Evolutionary conservation across 2,329 filamentous ascomycete species (phyloP).

Genomic region (Penicillium sp.): DNA sequence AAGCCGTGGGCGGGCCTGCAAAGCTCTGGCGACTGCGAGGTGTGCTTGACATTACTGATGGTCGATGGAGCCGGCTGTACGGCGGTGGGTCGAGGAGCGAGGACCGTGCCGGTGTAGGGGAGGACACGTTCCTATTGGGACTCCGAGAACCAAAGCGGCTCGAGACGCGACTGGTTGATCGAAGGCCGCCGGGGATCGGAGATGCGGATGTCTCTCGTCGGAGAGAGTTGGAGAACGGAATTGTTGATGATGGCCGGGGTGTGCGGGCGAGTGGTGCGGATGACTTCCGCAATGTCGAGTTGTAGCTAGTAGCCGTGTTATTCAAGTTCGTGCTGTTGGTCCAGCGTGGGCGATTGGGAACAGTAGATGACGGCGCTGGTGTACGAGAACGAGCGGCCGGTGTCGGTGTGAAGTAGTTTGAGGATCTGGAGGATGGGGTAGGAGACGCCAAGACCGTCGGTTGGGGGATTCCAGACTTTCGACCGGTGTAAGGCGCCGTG

Average conservation of each 20-base stretch:
- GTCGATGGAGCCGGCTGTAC: conserved; percentile 39
- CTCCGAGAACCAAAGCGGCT: conserved; percentile 33
- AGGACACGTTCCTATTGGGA: conserved; percentile 24
- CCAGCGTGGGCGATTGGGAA: conserved; percentile 66
- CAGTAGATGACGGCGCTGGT: conserved; percentile 40
- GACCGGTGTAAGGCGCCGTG: conserved; percentile 24
- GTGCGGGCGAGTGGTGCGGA: conserved; percentile 24
- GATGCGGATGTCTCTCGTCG: conserved; percentile 43
- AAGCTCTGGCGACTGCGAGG: conserved; percentile 41
- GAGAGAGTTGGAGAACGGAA: conserved; percentile 41
- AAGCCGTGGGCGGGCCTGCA: conserved; percentile 26
- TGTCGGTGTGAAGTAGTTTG: conserved; percentile 53
- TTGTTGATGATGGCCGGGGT: conserved; percentile 39
- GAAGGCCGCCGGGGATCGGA: conserved; percentile 30
- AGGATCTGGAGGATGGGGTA: conserved; percentile 30
- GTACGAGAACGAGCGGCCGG: conserved; percentile 44
- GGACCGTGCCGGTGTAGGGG: conserved; percentile 28
- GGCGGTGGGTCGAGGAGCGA: conserved; percentile 39
- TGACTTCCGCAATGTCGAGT: conserved; percentile 48
- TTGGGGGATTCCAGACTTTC: conserved; percentile 39
- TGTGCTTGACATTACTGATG: conserved; percentile 23
- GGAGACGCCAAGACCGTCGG: conserved; percentile 31
- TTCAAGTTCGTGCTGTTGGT: conserved; percentile 64
- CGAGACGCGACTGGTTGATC: conserved; percentile 35
- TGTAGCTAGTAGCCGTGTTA: conserved; percentile 64